Evolutionary conservation across 495 filamentous ascomycete species (phyloP), one percentile per base, ranked within the genome.

Genomic region (Tuber brumale): DNA sequence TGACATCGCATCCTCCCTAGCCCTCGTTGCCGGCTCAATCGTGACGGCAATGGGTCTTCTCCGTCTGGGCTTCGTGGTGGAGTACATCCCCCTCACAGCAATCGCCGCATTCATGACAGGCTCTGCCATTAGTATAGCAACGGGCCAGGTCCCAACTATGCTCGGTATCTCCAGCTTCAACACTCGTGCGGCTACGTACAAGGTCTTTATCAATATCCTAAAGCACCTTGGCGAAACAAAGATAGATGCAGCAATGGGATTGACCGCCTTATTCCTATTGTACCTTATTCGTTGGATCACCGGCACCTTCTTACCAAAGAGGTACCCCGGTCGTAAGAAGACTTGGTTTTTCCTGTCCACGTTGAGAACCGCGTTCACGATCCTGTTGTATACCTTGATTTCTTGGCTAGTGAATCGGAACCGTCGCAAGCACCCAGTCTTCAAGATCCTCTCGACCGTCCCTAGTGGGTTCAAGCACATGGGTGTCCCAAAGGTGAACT

Each of bases 61-160:
- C 61, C 89, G 94, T 18, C 87, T 91, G 45, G 95, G 95, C 27
- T 97, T 94, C 89, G 92, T 99, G 43, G 96, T 98, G 23, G 95
- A 99, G 76, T 91, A 98, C 82, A 99, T 99, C 83, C 91, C 95
- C 1, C 88, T 99, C 44, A 89, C 93, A 1, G 92, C 95, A 1
- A 96, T 98, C 72, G 93, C 92, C 14, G 94, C 95, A 5, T 99
- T 97, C 89, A 98, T 99, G 94, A 98, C 95, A 2, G 95, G 95
- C 10, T 97, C 95, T 0, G 96, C 95, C 41, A 85, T 99, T 84
- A 97, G 89, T 81, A 99, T 99, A 82, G 89, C 89, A 46, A 87
- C 90, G 66, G 95, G 95, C n/a, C 95, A 99, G 85, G 88, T 97
- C 43, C 89, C 92, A 1, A 88, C 88, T 14, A 83, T 99, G 86